Base-by-base conservation (phyloP, 2,329 filamentous ascomycete species). In the Beauveria rudraprayagi region DNA sequence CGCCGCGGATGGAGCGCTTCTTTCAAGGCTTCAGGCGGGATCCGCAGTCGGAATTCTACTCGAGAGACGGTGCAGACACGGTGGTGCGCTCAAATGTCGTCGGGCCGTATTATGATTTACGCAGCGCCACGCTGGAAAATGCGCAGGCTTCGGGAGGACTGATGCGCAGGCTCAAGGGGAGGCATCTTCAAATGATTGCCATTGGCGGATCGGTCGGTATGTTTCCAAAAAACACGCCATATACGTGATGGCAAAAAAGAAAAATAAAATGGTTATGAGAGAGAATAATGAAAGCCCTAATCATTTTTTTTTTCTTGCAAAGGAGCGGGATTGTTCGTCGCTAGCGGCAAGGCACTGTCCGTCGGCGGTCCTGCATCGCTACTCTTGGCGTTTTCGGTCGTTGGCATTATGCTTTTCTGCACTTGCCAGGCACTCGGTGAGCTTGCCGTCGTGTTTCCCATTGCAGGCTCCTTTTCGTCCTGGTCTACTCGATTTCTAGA, bases 151-250 rank as follows among this genome's bases (percentile, higher is more conserved):
- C 43, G 7, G 61, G 61, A 1, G 61, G 56, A 3, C 44, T 62
- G 28, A 62, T 62, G 61, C 61, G 61, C 48, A 54, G 61, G 17
- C 74, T 92, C 64, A 91, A 92, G 75, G 83, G 84, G 24, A 80
- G 90, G 61, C 91, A 95, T 77, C 71, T 95, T 69, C 90, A 94
- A 77, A 95, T 96, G 91, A 95, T 95, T 77, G 91, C 91, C 9
- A 92, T 95, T 66, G 90, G 90, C 66, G 90, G 90, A 47, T 91
- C 88, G 8, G 93, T 94, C 68, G 88, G 87, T 83, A 75, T 11
- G 68, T 64, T 34, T 26, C 0, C 24, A 9, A 6, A 6, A 26
- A 5, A 7, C 1, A 24, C n/a, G 5, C 17, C 17, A 24, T 43
- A 11, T 28, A 8, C 26, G 26, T 28, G 5, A 28, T 28, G 26